Percentiles rank a stretch among this genome's conserved stretches.
phyloP scores from a whole-genome alignment of 2,329 filamentous ascomycete genomes.

The Microsporum audouinii region DNA sequence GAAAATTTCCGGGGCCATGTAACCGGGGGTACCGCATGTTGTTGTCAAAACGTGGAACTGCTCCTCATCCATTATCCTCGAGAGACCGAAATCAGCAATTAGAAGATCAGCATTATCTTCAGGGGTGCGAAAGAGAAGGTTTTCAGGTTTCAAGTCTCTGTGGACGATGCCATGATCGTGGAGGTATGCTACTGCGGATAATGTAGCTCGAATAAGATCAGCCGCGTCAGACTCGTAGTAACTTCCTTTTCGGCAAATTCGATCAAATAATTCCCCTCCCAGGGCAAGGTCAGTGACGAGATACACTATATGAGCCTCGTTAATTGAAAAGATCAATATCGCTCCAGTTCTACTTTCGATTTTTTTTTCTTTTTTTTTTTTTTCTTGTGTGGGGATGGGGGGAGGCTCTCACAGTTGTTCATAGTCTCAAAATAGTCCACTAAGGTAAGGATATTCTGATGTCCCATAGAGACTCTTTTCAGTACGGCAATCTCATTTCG shows the following conservation, averaged over 20 bases:
- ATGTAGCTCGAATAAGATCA: conserved; percentile 83
- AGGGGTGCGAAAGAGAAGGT: conserved; percentile 88
- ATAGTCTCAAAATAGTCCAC: conserved; percentile 99
- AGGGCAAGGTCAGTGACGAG: conserved; percentile 93
- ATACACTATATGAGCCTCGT: conserved; percentile 51
- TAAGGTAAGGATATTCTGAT: conserved; percentile 93
- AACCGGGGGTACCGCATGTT: conserved; percentile 92
- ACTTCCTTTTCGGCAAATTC: conserved; percentile 94
- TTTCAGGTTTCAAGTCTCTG: conserved; percentile 94
- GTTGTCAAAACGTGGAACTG: conserved; percentile 96
- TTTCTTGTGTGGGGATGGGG: no score
- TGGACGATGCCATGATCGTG: conserved; percentile 98
- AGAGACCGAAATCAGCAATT: conserved; percentile 93
- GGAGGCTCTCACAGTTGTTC: conserved; percentile 61
- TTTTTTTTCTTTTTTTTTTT: not conserved
- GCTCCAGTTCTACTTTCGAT: not conserved
- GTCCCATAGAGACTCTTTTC: conserved; percentile 97
- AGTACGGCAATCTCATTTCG: conserved; percentile 96
- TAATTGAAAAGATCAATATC: not conserved
- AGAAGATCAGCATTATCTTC: conserved; percentile 95
- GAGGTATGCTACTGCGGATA: conserved; percentile 95
- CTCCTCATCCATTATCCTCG: conserved; percentile 96
- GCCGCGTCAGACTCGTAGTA: conserved; percentile 97
- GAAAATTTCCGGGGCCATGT: conserved; percentile 99
- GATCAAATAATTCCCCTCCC: conserved; percentile 92